Evolutionary conservation across 2,329 filamentous ascomycete species (phyloP), one percentile per base, ranked within the genome.

Genomic region (Aureobasidium subglaciale): DNA sequence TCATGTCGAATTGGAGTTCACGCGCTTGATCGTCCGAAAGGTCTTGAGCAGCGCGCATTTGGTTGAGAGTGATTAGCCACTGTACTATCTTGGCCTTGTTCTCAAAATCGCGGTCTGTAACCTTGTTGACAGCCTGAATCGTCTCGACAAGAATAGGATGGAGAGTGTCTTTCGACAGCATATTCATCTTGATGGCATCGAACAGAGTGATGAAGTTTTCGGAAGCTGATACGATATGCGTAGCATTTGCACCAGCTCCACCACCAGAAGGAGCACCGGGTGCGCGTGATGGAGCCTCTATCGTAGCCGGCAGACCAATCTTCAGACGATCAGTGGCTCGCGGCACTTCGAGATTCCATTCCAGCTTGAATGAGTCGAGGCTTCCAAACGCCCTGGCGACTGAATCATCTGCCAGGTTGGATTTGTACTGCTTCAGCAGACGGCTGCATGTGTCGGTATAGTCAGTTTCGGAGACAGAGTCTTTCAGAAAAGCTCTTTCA

Each of bases 181-280:
- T 83, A 41, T 92, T 91, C 55, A 99, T 83, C 68, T 91, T 91
- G 64, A 99, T 80, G 15, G 93, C 95, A 68, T 99, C 93, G 52
- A 99, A 81, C 67, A 99, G 92, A 0, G 93, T 99, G 71, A 99
- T 99, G 70, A 99, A 99, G 70, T 96, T 95, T 71, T 99, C 91
- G 1, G 92, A 97, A 1, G 93, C 93, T 61, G 92, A 86, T 57
- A 97, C 95, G 32, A 96, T 73, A 41, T 75, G 78, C 35, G 80
- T 79, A n/a, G 80, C 80, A 52, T 70, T 63, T n/a, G 63, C 60
- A 40, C 58, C 63, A 24, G 56, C 29, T 20, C 58, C 63, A 11
- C 77, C 80, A 10, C 77, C 80, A 18, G 24, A 58, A 49, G 55
- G 58, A 40, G 32, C 56, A 46, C 27, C 54, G 32, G 41, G 45